Evolutionary conservation across 1,139 yeast genomes (phyloP).

Genomic region (Geotrichum citri-aurantii): DNA sequence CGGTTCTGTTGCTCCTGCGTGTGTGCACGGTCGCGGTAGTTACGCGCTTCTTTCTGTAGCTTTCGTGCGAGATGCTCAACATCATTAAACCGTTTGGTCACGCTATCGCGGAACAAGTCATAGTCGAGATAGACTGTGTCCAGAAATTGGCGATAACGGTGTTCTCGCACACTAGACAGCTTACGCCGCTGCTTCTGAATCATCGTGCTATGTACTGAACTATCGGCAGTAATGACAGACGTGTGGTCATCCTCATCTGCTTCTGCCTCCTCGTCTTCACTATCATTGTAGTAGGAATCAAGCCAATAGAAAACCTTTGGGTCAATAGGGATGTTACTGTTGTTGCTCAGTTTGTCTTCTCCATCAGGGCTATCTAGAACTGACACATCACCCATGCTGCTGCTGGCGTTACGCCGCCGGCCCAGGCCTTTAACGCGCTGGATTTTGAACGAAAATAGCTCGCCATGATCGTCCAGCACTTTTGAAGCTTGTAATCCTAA

Average conservation of each 20-base stretch:
- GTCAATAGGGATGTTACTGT: conserved; percentile 17
- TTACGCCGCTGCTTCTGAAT: conserved; percentile 7
- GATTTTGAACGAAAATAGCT: conserved; percentile 26
- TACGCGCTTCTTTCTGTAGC: conserved; percentile 67
- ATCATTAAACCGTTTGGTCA: conserved; percentile 74
- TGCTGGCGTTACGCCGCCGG: conserved; percentile 18
- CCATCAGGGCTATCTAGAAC: conserved; percentile 18
- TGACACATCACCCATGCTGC: conserved; percentile 15
- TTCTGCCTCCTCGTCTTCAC: conserved; percentile 17
- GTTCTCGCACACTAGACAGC: conserved; percentile 21
- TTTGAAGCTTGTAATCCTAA: conserved; percentile 56
- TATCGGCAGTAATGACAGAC: background rate
- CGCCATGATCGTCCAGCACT: conserved; percentile 29
- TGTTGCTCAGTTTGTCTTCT: conserved; percentile 10
- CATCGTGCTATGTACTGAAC: background rate
- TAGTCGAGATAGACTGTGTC: conserved; percentile 41
- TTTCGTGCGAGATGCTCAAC: conserved; percentile 89
- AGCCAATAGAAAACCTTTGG: conserved; percentile 33
- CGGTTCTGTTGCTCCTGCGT: conserved; percentile 37
- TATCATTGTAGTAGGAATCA: conserved; percentile 22
- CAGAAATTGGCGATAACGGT: conserved; percentile 28
- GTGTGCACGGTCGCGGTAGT: conserved; percentile 40
- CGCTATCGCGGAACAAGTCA: conserved; percentile 56
- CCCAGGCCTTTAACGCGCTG: conserved; percentile 34
- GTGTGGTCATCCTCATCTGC: conserved; percentile 8